A percentile compares a stretch with the other conserved stretches of the same genome.
Evolutionary conservation across 2,329 filamentous ascomycete genomes (phyloP).

Genomic region (Fusarium tuaranense): DNA sequence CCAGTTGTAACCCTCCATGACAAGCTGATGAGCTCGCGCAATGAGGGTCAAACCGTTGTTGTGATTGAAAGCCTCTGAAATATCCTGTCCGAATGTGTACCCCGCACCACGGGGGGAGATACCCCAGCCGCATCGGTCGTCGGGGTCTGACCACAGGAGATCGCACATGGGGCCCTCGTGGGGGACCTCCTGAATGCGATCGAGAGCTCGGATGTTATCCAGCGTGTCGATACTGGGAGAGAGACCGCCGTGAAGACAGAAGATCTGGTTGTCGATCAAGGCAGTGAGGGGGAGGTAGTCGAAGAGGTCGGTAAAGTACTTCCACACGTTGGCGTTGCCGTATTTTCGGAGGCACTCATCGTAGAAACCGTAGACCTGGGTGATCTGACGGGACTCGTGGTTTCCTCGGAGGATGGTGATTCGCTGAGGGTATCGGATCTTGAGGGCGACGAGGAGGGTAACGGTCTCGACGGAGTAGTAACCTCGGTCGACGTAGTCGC

Average conservation of each 20-base stretch:
- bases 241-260: conserved; percentile 96
- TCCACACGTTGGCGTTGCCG: conserved; percentile 99
- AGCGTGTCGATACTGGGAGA: conserved; percentile 96
- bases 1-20: conserved; percentile 99
- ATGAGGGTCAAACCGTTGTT: conserved; percentile 98
- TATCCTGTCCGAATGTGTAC: conserved; percentile 96
- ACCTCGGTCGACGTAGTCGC: conserved; percentile 98
- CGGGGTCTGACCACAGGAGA: conserved; percentile 96
- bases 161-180: conserved; percentile 99
- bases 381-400: conserved; percentile 99
- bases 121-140: conserved; percentile 96
- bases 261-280: conserved; percentile 98
- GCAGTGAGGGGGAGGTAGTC: conserved; percentile 98
- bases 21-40: conserved; percentile 95
- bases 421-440: conserved; percentile 97
- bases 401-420: conserved; percentile 99
- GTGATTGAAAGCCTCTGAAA: conserved; percentile 98
- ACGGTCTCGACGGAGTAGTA: conserved; percentile 99
- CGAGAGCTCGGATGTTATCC: conserved; percentile 93
- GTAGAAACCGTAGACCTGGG: conserved; percentile 99
- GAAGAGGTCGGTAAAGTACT: conserved; percentile 98
- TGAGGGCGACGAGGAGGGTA: conserved; percentile 93
- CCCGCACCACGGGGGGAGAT: conserved; percentile 95
- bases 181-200: conserved; percentile 97
- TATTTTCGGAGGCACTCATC: conserved; percentile 99